Conservation (phyloP, 768 basidiomycete genomes). For the Termitomyces sp. region DNA sequence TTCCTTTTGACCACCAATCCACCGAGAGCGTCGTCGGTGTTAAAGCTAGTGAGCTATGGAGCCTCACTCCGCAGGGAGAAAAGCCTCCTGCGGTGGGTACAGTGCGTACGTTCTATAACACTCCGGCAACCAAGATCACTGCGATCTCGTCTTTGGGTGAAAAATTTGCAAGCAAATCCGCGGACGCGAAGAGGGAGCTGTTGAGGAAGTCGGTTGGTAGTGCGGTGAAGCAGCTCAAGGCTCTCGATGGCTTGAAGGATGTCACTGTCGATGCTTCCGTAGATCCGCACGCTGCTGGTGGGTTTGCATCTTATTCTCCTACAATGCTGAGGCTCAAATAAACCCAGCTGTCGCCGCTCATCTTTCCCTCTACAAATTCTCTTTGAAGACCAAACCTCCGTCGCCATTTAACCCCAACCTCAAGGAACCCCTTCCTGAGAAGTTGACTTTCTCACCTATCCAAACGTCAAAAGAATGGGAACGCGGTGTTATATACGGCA, state of each 20-base stretch:
- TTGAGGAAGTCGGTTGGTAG: slow-evolving; percentile 68
- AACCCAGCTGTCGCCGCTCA: slow-evolving; percentile 68
- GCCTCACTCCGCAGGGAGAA: slow-evolving; percentile 37
- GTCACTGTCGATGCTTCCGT: slow-evolving; percentile 56
- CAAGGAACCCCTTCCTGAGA: slow-evolving; percentile 43
- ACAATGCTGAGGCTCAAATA: neutral
- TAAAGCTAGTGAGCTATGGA: slow-evolving; percentile 48
- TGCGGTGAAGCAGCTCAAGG: slow-evolving; percentile 65
- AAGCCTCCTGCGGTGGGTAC: slow-evolving; percentile 58
- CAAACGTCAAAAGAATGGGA: slow-evolving; percentile 59
- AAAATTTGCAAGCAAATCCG: slow-evolving; percentile 39
- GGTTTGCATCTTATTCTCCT: slow-evolving; percentile 9
- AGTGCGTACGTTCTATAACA: slow-evolving; percentile 59
- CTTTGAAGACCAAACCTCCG: slow-evolving; percentile 68
- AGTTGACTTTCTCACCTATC: slow-evolving; percentile 42
- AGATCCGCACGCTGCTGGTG: slow-evolving; percentile 78
- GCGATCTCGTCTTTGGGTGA: slow-evolving; percentile 57
- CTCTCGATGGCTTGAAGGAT: slow-evolving; percentile 54
- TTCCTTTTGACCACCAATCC: slow-evolving; percentile 50
- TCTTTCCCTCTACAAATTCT: slow-evolving; percentile 70
- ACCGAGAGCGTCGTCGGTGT: slow-evolving; percentile 26
- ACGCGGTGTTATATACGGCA: slow-evolving; percentile 64
- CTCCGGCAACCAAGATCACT: slow-evolving; percentile 40
- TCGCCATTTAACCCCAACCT: slow-evolving; percentile 61
- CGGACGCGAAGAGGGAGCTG: slow-evolving; percentile 50